A percentile compares a stretch with the other conserved stretches of the same genome.
phyloP scores from a whole-genome alignment of 306 rosid genomes.

The Rosa rugosa region DNA sequence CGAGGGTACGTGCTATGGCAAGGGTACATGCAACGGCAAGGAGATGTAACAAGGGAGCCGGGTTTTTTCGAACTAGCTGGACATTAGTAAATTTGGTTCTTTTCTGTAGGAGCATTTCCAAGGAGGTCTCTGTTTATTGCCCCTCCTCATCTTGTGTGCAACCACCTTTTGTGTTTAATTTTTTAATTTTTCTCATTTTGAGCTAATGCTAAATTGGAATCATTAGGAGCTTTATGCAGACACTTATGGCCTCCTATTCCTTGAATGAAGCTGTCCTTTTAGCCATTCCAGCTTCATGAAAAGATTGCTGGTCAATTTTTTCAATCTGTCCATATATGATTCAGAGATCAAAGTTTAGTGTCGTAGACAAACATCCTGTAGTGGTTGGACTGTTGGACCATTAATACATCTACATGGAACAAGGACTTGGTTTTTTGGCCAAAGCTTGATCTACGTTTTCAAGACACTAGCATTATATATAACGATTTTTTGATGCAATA shows the following conservation, averaged over 20 bases:
- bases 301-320: neutral
- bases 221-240: constrained; percentile 32
- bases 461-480: too few species aligned
- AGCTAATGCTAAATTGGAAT: constrained; percentile 24
- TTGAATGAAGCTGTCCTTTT: constrained; percentile 26
- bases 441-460: too few species aligned
- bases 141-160: constrained; percentile 22
- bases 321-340: too few species aligned
- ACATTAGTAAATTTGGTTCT: constrained; percentile 32
- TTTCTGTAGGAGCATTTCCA: constrained; percentile 28
- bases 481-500: too few species aligned
- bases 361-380: too few species aligned
- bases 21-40: constrained; percentile 35
- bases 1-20: constrained; percentile 36
- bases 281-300: neutral
- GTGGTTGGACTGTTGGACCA: too few species aligned
- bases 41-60: constrained; percentile 32
- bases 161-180: constrained; percentile 33
- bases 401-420: too few species aligned
- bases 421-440: too few species aligned
- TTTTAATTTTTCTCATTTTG: constrained; percentile 20
- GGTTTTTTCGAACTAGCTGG: constrained; percentile 17
- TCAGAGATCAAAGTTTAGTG: too few species aligned
- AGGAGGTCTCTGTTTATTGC: constrained; percentile 30
- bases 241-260: constrained; percentile 31